Evolutionary conservation across 768 basidiomycete genomes (phyloP).

Genomic region (Rhodotorula kratochvilovae): DNA sequence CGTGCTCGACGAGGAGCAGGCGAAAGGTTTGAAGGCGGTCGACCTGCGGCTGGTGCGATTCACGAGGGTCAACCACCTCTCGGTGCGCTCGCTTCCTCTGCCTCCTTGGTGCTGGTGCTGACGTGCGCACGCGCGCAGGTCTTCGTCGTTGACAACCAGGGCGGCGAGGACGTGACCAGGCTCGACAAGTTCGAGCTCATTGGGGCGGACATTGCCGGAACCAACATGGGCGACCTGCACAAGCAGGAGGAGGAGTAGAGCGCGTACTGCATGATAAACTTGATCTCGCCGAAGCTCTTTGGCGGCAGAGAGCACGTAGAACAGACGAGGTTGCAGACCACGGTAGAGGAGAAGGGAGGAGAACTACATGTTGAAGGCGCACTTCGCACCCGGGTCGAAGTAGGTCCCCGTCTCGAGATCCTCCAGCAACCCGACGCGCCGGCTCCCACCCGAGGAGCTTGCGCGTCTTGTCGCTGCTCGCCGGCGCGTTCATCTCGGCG

Average conservation of each 20-base stretch:
- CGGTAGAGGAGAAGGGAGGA: background rate
- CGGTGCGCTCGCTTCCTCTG: slow-evolving; percentile 52
- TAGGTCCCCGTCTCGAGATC: background rate
- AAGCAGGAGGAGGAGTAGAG: slow-evolving; percentile 23
- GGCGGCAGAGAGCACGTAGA: no score
- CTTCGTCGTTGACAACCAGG: slow-evolving; percentile 66
- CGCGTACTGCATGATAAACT: background rate
- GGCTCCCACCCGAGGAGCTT: slow-evolving; percentile 39
- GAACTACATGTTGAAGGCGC: no score
- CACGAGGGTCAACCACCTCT: slow-evolving; percentile 62
- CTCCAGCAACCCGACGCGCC: background rate
- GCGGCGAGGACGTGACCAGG: slow-evolving; percentile 60
- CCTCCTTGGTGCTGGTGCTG: background rate
- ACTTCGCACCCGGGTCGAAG: no score
- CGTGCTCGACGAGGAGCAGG: slow-evolving; percentile 55
- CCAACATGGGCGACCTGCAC: slow-evolving; percentile 14
- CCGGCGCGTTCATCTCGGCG: slow-evolving; percentile 1
- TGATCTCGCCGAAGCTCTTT: no score
- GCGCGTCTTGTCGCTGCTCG: slow-evolving; percentile 25
- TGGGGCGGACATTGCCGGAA: slow-evolving; percentile 48
- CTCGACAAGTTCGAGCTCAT: slow-evolving; percentile 66
- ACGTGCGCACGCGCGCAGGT: slow-evolving; percentile 51
- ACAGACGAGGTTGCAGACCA: background rate
- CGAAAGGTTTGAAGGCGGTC: slow-evolving; percentile 45
- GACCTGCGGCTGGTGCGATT: slow-evolving; percentile 64